Percentiles rank a stretch among this genome's conserved stretches.
These are phyloP conservation scores for Yamadazyma phyllophila DNA, from an alignment of 805 yeast species.

Conservation along the genomic window DNA sequence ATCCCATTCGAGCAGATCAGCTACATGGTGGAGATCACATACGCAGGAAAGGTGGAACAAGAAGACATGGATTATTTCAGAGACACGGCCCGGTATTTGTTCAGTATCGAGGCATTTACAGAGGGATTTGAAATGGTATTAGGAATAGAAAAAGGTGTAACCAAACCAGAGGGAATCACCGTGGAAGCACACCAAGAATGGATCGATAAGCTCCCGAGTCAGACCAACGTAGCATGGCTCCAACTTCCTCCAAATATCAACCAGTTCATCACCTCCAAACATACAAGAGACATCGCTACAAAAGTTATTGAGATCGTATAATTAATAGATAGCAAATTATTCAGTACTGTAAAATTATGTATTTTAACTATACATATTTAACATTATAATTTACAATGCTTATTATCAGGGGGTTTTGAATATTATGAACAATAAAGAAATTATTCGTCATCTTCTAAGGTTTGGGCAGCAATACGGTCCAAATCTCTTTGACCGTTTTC, in stretches of 20 bases:
- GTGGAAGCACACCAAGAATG: conserved; percentile 40
- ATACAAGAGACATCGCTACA: not conserved
- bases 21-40: conserved; percentile 51
- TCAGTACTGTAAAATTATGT: conserved; percentile 12
- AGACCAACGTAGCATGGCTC: conserved; percentile 53
- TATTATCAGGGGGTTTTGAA: conserved; percentile 4
- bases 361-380: conserved; percentile 11
- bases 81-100: conserved; percentile 35
- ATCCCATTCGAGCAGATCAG: conserved; percentile 12
- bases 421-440: conserved; percentile 2
- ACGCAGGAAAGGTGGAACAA: conserved; percentile 63
- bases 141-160: conserved; percentile 18
- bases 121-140: conserved; percentile 40
- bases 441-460: conserved; percentile 80
- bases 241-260: conserved; percentile 48
- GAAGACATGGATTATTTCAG: conserved; percentile 40
- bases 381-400: conserved; percentile 22
- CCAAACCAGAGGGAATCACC: conserved; percentile 48
- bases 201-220: conserved; percentile 53
- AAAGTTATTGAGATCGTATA: not conserved
- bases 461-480: conserved; percentile 99
- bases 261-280: conserved; percentile 16
- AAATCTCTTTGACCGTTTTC: conserved; percentile 99
- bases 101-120: conserved; percentile 39
- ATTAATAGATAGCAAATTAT: not conserved